Evolutionary conservation across 2,329 filamentous ascomycete genomes (phyloP).

Genomic region (Penicillium paneum): DNA sequence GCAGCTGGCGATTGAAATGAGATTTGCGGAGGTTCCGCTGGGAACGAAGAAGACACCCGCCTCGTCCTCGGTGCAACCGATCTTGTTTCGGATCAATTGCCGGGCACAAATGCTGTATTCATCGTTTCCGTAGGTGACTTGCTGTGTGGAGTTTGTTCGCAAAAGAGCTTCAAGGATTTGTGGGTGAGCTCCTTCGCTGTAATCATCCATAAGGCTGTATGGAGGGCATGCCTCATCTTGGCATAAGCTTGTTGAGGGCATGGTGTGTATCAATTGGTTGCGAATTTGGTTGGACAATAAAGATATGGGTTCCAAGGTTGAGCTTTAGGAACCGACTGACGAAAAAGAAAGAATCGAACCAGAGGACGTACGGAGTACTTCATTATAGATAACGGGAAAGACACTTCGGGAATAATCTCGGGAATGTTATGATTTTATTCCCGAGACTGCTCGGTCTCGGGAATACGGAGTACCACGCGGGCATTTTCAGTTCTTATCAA

Average conservation of each 20-base stretch:
- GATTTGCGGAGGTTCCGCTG: slow-evolving; percentile 52
- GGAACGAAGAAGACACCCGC: slow-evolving; percentile 53
- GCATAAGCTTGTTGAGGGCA: slow-evolving; percentile 25
- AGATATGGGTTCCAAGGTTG: neutral
- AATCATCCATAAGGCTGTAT: slow-evolving; percentile 53
- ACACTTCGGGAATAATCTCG: slow-evolving; percentile 23
- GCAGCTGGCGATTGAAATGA: slow-evolving; percentile 53
- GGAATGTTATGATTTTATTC: slow-evolving; percentile 22
- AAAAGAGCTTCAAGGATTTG: slow-evolving; percentile 49
- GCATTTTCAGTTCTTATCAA: slow-evolving; percentile 15
- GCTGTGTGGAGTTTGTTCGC: slow-evolving; percentile 46
- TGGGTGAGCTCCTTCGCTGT: slow-evolving; percentile 53
- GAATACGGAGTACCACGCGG: slow-evolving; percentile 12
- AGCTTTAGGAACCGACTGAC: neutral
- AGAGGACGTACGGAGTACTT: slow-evolving; percentile 4
- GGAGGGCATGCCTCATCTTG: slow-evolving; percentile 25
- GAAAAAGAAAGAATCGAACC: slow-evolving; percentile 12
- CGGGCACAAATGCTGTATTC: slow-evolving; percentile 45
- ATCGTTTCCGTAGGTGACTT: slow-evolving; percentile 50
- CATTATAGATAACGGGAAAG: slow-evolving; percentile 20
- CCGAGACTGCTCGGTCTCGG: slow-evolving; percentile 17
- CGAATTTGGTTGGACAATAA: slow-evolving; percentile 2
- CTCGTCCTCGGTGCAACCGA: slow-evolving; percentile 34
- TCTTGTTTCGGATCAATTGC: slow-evolving; percentile 39
- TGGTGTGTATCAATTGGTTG: slow-evolving; percentile 4